phyloP scores from a whole-genome alignment of 176 grass and related monocot genomes.

The Triticum timopheevii region DNA sequence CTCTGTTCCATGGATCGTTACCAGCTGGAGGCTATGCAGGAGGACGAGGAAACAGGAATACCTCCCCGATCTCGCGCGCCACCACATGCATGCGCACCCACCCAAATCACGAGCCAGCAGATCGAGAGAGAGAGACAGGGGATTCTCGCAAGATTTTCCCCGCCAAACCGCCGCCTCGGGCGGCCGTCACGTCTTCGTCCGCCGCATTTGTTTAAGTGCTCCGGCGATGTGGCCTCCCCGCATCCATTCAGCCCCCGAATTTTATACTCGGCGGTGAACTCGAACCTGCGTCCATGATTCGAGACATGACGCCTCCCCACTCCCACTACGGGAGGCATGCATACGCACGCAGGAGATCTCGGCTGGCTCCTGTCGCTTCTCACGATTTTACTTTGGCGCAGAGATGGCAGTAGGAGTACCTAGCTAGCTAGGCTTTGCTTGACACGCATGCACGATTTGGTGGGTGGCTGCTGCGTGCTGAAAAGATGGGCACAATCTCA shows the following conservation, averaged over 20 bases:
- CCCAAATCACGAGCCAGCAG: background rate
- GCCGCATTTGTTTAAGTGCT: constrained; percentile 21
- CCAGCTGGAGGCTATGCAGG: background rate
- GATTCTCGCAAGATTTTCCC: background rate
- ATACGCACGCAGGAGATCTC: background rate
- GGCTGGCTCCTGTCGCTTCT: background rate
- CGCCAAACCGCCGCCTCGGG: constrained; percentile 6
- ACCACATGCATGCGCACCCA: background rate
- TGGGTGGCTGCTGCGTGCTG: background rate
- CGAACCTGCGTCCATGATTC: constrained; percentile 33
- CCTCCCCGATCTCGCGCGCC: background rate
- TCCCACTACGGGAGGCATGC: background rate
- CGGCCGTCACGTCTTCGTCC: background rate
- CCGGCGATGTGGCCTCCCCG: constrained; percentile 24
- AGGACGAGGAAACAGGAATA: constrained; percentile 8
- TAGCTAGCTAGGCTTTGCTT: background rate
- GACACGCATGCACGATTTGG: background rate
- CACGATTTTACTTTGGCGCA: background rate
- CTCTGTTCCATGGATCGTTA: background rate
- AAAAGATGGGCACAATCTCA: background rate
- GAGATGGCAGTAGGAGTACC: background rate
- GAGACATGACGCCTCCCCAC: constrained; percentile 29
- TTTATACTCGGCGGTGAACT: background rate
- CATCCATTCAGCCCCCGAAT: background rate
- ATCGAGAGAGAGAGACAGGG: background rate